A percentile compares a stretch with the other conserved stretches of the same genome.
These are phyloP conservation scores for Boletellus sp. DNA, from an alignment of 768 basidiomycete species.

Conservation along the genomic window DNA sequence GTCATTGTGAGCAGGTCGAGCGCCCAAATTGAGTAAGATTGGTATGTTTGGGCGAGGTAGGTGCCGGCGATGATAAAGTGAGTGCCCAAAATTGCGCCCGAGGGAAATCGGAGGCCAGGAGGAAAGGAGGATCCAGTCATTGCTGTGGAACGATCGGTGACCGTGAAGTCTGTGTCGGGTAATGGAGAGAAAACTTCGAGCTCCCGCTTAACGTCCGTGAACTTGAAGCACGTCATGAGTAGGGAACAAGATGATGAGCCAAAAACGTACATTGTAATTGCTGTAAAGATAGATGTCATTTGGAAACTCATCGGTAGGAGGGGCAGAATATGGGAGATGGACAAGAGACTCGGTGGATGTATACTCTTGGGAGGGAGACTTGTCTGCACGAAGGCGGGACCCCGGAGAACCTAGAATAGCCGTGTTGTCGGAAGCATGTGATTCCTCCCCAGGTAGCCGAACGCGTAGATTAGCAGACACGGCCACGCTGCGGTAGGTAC, in stretches of 20 bases:
- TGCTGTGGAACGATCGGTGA: conserved; percentile 72
- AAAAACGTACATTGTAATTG: conserved; percentile 81
- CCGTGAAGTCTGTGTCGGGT: conserved; percentile 69
- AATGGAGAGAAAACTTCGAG: conserved; percentile 87
- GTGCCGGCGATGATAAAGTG: conserved; percentile 94
- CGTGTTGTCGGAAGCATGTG: conserved; percentile 37
- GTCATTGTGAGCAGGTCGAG: conserved; percentile 79
- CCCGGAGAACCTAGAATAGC: conserved; percentile 53
- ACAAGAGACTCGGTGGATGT: conserved; percentile 58
- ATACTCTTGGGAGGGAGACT: conserved; percentile 42
- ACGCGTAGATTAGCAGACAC: conserved; percentile 69
- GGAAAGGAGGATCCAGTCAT: conserved; percentile 85
- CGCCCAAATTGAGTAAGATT: conserved; percentile 96
- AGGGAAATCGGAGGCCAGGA: conserved; percentile 94
- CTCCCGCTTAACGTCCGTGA: conserved; percentile 93
- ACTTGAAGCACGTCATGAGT: conserved; percentile 42
- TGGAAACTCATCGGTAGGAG: conserved; percentile 69
- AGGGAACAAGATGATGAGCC: not conserved
- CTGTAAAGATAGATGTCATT: conserved; percentile 90
- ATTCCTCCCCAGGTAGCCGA: conserved; percentile 64
- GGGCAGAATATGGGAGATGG: conserved; percentile 74
- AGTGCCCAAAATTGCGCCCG: conserved; percentile 86
- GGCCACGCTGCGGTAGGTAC: conserved; percentile 92
- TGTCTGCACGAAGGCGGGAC: conserved; percentile 53
- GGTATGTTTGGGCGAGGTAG: conserved; percentile 90